Evolutionary conservation across 768 basidiomycete species (phyloP).

Genomic region (Boletus subcaerulescens): DNA sequence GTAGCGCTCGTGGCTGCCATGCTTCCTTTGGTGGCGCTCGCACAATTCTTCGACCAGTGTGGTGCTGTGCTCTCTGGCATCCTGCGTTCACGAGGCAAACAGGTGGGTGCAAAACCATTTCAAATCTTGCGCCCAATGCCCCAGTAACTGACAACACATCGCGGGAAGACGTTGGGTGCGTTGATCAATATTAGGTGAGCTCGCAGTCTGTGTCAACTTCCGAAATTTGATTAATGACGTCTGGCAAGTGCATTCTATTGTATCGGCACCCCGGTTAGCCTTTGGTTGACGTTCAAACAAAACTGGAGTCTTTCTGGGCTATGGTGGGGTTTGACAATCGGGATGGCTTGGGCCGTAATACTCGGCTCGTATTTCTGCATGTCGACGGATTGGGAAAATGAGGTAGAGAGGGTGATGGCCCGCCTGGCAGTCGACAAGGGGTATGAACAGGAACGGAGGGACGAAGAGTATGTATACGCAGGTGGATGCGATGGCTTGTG

Average conservation of each 20-base stretch:
- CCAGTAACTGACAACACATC: not conserved
- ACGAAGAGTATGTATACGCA: not conserved
- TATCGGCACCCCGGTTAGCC: slow-evolving; percentile 77
- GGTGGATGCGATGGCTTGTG: not conserved
- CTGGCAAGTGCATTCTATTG: slow-evolving; percentile 63
- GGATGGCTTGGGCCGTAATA: slow-evolving; percentile 20
- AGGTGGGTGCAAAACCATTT: slow-evolving; percentile 35
- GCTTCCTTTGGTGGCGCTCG: slow-evolving; percentile 71
- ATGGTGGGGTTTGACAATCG: slow-evolving; percentile 79
- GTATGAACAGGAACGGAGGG: not conserved
- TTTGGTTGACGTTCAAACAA: slow-evolving; percentile 69
- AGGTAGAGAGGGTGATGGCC: slow-evolving; percentile 59
- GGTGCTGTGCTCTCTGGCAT: slow-evolving; percentile 73
- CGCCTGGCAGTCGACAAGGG: slow-evolving; percentile 49
- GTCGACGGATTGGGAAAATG: slow-evolving; percentile 63
- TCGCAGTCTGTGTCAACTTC: not conserved
- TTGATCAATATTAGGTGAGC: slow-evolving; percentile 69
- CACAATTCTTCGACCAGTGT: slow-evolving; percentile 81
- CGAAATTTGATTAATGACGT: not conserved
- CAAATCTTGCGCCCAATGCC: not conserved
- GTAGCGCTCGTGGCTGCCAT: slow-evolving; percentile 51
- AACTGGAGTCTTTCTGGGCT: slow-evolving; percentile 67
- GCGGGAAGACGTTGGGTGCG: slow-evolving; percentile 63
- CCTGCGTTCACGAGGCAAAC: slow-evolving; percentile 79
- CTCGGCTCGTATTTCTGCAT: slow-evolving; percentile 42